Base-by-base conservation (phyloP, 2,329 filamentous ascomycete genomes). In the Aspergillus flavus region DNA sequence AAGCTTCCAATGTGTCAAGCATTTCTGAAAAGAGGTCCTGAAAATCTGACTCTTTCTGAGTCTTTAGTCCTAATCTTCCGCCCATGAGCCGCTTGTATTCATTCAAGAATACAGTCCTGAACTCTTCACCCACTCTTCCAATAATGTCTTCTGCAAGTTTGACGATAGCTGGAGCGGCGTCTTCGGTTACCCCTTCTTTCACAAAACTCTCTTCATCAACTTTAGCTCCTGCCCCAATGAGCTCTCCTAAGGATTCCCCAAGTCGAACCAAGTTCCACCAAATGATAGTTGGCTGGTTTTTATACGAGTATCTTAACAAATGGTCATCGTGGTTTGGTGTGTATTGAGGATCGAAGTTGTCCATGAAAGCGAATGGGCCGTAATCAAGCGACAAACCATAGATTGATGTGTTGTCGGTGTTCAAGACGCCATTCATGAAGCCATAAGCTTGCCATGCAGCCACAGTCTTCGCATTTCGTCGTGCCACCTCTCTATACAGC, bases 361-460 rank as follows among this genome's bases (percentile, higher is more conserved):
- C 95, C 82, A 99, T 90, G 78, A 99, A 99, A 6, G 95, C 95
- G 72, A 99, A 99, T 0, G 95, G 95, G 0, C 95, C 95, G 74
- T 94, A 99, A 78, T 99, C 95, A 66, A 99, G 90, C 6, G 91
- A 94, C 0, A 99, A 81, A 0, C 95, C 95, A 61, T 89, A 89
- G 57, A 99, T 86, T 0, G 93, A 97, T 0, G 95, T 99, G 76
- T 99, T 99, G 75, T 99, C 95, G 0, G 95, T 98, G 79, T 99
- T 99, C 62, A 99, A 83, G 4, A 99, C 95, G 53, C 95, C 95
- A 72, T 99, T 99, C 85, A 96, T 98, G 81, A 99, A 99, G n/a
- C 93, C 95, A 73, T 98, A 98, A 0, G 93, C 93, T 81, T 99
- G 96, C 94, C 95, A 98, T 69, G 90, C 87, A 12, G 95, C 95